Evolutionary conservation across 192 early-diverging fungal genomes (phyloP), one percentile per base, ranked within the genome.

Genomic region (Backusella circina): DNA sequence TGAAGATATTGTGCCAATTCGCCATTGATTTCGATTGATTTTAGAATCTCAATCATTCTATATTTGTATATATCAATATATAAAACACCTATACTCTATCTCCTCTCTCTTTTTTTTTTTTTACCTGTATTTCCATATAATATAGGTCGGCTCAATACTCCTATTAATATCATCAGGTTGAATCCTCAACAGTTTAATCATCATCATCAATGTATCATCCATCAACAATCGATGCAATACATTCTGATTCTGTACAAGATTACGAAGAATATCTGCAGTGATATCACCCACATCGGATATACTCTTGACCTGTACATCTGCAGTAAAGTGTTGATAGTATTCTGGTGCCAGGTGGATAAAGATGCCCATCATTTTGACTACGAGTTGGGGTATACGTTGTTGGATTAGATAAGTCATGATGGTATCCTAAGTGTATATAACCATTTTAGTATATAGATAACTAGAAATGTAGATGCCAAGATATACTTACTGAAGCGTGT

Each of bases 401-500:
- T 80, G 75, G 33, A 64, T 28, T 44, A 84, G 74, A 15, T 82
- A 37, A 13, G 76, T 78, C 10, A 81, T 30, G 4, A 84, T 51
- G 9, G 75, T 44, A 73, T 82, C 66, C 57, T 81, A 21, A 12
- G 15, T 12, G 3, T 36, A 38, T 23, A 1, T 31, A 33, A 70
- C 38, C 37, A 9, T 33, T 37, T 36, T 5, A 38, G 65, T 15
- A 15, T 47, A 5, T 35, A 35, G n/a, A n/a, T n/a, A n/a, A n/a
- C n/a, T n/a, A n/a, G n/a, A n/a, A n/a, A n/a, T n/a, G n/a, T n/a
- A n/a, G n/a, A 0, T 12, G 6, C 38, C 32, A 38, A n/a, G 51
- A 31, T 21, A 28, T 70, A 77, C 80, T 71, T 83, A 86, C 87
- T 4, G 86, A 85, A 36, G 83, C 87, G 38, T 82, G 78, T 30